phyloP scores from a whole-genome alignment of 2,329 filamentous ascomycete genomes.

The Cercospora canescens region DNA sequence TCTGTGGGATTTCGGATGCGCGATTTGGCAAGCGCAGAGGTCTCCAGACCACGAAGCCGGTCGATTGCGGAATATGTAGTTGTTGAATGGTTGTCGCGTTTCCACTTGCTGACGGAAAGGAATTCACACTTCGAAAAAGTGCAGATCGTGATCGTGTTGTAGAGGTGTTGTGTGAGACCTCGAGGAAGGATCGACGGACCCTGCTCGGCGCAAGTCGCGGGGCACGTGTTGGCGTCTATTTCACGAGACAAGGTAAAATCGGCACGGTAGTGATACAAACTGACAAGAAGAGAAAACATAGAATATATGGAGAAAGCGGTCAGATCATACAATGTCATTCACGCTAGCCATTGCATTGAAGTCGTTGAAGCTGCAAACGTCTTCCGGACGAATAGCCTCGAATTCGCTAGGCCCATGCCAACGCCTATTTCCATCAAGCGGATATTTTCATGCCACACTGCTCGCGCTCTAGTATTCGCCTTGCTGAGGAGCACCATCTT shows the following conservation, averaged over 20 bases:
- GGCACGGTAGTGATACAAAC: too few species aligned
- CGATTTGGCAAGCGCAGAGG: not conserved
- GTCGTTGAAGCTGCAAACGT: not conserved
- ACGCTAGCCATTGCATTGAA: slow-evolving; percentile 1
- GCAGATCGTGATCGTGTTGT: too few species aligned
- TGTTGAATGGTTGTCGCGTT: too few species aligned
- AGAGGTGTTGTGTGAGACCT: too few species aligned
- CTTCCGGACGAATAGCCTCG: not conserved
- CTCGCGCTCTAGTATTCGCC: slow-evolving; percentile 16
- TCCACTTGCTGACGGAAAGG: too few species aligned
- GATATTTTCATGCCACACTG: not conserved
- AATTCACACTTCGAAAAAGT: too few species aligned
- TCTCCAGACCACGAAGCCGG: not conserved
- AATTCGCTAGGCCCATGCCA: not conserved
- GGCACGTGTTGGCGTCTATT: too few species aligned
- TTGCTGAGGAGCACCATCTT: slow-evolving; percentile 22
- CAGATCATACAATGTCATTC: slow-evolving; percentile 1
- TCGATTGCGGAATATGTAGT: not conserved
- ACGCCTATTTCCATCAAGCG: not conserved
- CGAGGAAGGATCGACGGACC: too few species aligned
- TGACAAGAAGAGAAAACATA: too few species aligned
- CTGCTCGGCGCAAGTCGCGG: too few species aligned
- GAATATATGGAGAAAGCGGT: too few species aligned
- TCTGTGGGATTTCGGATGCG: not conserved
- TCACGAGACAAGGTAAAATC: too few species aligned